Base-by-base conservation (phyloP, 1,284 basidiomycete genomes). In the Trichosporon asahii region DNA sequence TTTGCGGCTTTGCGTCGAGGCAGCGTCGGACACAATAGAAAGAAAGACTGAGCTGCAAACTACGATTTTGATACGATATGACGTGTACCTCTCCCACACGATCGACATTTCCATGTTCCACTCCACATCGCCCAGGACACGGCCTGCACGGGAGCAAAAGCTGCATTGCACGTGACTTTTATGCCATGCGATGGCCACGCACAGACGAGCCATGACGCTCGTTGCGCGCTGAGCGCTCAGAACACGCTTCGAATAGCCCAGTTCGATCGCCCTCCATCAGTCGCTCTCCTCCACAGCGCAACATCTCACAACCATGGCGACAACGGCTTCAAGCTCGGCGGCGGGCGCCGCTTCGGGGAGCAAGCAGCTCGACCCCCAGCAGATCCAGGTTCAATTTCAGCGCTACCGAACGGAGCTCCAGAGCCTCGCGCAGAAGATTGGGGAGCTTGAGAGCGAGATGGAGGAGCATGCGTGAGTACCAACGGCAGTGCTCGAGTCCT, bases 401-500 rank as follows among this genome's bases (percentile, higher is more conserved):
- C 71, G 90, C 68, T 88, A 91, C 76, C 91, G 94, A 78, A 91
- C 87, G 84, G 94, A 96, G 68, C 85, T 96, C 53, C 93, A 95
- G 82, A 87, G 89, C 33, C 84, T 97, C 40, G 93, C 94, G 31
- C 87, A 89, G 72, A 98, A 98, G 85, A 94, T 97, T 75, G 91
- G 92, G 72, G 95, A 98, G 83, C 87, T 98, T 49, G 95, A 98
- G 83, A 88, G 90, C 74, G 95, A 98, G 80, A 89, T 93, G 27
- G 95, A 98, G 73, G 95, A 98, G 80, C 93, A 98, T 82, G 76
- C 82, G 85, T 86, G 66, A 76, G 84, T 84, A 31, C 14, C n/a
- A 11, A 23, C 18, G 29, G 18, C 21, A 35, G 4, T 33, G 31
- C 31, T 33, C 4, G 4, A 33, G 31, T 33, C 31, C n/a, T n/a